phyloP scores from a whole-genome alignment of 306 rosid genomes.

The Sphenostylis stenocarpa region DNA sequence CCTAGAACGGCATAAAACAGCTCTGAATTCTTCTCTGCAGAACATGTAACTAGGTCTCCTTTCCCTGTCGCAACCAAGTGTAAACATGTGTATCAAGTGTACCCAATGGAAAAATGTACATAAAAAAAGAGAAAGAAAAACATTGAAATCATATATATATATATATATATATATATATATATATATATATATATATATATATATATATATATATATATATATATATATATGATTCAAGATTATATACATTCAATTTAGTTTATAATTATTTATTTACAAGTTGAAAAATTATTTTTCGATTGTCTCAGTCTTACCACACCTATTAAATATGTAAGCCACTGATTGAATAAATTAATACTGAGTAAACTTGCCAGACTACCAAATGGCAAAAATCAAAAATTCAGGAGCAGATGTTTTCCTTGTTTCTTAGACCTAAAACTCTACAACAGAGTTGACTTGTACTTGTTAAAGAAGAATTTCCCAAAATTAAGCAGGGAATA shows the following conservation, averaged over 20 bases:
- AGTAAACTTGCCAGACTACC: not conserved
- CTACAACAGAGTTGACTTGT: not conserved
- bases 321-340: not conserved
- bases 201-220: too few species aligned
- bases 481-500: not conserved
- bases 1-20: conserved; percentile 77
- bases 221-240: too few species aligned
- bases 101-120: not conserved
- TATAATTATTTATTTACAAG: not conserved
- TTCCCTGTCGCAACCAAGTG: conserved; percentile 40
- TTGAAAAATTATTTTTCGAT: not conserved
- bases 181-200: too few species aligned
- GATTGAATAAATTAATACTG: not conserved
- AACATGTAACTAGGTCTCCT: conserved; percentile 76
- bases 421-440: not conserved
- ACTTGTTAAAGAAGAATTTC: not conserved
- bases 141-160: not conserved
- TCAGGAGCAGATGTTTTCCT: not conserved
- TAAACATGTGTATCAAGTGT: not conserved
- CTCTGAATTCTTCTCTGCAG: conserved; percentile 43
- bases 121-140: not conserved
- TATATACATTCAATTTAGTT: not conserved
- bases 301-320: not conserved
- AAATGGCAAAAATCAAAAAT: conserved; percentile 11
- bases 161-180: too few species aligned